Evolutionary conservation across 2,329 filamentous ascomycete species (phyloP).

Genomic region (Ceratocystis ficicola): DNA sequence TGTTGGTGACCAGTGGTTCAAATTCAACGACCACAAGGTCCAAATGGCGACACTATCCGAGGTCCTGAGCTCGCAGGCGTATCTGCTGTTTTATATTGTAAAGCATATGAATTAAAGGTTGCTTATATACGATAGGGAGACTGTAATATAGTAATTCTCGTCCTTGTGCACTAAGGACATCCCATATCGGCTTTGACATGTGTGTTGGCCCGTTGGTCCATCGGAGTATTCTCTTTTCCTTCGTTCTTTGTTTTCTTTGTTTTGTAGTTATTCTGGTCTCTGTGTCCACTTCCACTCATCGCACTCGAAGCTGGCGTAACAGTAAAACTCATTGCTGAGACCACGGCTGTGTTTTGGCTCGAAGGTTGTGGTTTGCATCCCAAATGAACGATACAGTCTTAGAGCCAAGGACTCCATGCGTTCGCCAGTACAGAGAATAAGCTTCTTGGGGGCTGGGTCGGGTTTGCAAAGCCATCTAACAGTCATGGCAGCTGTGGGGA

Average conservation of each 20-base stretch:
- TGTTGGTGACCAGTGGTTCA: slow-evolving; percentile 79
- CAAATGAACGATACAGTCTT: slow-evolving; percentile 55
- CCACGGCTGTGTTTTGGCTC: slow-evolving; percentile 58
- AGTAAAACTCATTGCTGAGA: slow-evolving; percentile 69
- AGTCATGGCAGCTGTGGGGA: slow-evolving; percentile 53
- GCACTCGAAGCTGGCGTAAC: slow-evolving; percentile 67
- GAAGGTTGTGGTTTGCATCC: slow-evolving; percentile 53
- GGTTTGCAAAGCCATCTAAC: slow-evolving; percentile 56
- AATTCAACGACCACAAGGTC: slow-evolving; percentile 91
- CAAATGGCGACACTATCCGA: slow-evolving; percentile 72
- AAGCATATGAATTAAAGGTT: slow-evolving; percentile 36
- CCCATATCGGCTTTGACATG: no score
- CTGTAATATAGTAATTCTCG: neutral
- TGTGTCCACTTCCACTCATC: slow-evolving; percentile 37
- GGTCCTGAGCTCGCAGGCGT: slow-evolving; percentile 75
- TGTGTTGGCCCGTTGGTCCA: neutral
- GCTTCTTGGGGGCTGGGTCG: slow-evolving; percentile 25
- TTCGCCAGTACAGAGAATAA: slow-evolving; percentile 68
- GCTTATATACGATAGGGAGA: slow-evolving; percentile 5
- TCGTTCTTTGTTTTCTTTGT: slow-evolving; percentile 18
- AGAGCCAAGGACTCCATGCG: slow-evolving; percentile 53
- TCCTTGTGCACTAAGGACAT: neutral
- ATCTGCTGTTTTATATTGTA: slow-evolving; percentile 78
- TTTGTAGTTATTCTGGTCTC: neutral
- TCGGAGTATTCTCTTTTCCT: neutral